A percentile compares a stretch with the other conserved stretches of the same genome.
Conservation (phyloP, 2,329 filamentous ascomycete species). For the Coleophoma crateriformis region DNA sequence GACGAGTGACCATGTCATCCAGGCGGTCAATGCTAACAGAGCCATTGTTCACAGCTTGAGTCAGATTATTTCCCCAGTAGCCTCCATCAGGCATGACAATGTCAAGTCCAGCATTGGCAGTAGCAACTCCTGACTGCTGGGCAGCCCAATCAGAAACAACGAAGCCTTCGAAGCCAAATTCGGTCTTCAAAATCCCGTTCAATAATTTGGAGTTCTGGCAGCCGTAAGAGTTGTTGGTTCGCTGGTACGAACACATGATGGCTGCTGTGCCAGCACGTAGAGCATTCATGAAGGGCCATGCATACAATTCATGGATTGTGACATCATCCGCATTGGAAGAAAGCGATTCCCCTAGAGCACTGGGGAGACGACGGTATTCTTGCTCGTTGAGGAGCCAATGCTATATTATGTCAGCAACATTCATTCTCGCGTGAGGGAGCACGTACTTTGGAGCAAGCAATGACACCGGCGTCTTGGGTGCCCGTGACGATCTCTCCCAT, state of each 20-base stretch:
- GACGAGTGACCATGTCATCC: slow-evolving; percentile 58
- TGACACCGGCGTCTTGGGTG: slow-evolving; percentile 42
- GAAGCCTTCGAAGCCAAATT: slow-evolving; percentile 80
- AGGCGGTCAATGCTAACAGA: slow-evolving; percentile 49
- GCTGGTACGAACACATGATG: slow-evolving; percentile 79
- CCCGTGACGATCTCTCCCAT: slow-evolving; percentile 55
- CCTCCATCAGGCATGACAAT: slow-evolving; percentile 31
- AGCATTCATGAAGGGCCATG: slow-evolving; percentile 80
- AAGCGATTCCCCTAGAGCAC: slow-evolving; percentile 47
- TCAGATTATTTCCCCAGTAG: slow-evolving; percentile 57
- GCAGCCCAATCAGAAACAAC: slow-evolving; percentile 82
- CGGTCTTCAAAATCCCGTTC: slow-evolving; percentile 77
- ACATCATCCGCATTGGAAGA: slow-evolving; percentile 74
- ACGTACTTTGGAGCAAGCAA: slow-evolving; percentile 51
- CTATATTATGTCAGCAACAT: slow-evolving; percentile 36
- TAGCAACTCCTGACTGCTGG: slow-evolving; percentile 72
- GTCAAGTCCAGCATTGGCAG: slow-evolving; percentile 75
- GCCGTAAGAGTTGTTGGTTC: slow-evolving; percentile 62
- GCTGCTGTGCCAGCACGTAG: slow-evolving; percentile 70
- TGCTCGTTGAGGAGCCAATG: slow-evolving; percentile 71
- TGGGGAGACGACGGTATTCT: slow-evolving; percentile 31
- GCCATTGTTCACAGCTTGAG: slow-evolving; percentile 53
- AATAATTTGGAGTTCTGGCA: slow-evolving; percentile 74
- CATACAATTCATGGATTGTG: slow-evolving; percentile 70
- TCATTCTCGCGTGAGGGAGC: slow-evolving; percentile 26